A percentile compares a stretch with the other conserved stretches of the same genome.
These are phyloP conservation scores for Pyricularia pennisetigena DNA, from an alignment of 2,329 filamentous ascomycete species.

Conservation along the genomic window DNA sequence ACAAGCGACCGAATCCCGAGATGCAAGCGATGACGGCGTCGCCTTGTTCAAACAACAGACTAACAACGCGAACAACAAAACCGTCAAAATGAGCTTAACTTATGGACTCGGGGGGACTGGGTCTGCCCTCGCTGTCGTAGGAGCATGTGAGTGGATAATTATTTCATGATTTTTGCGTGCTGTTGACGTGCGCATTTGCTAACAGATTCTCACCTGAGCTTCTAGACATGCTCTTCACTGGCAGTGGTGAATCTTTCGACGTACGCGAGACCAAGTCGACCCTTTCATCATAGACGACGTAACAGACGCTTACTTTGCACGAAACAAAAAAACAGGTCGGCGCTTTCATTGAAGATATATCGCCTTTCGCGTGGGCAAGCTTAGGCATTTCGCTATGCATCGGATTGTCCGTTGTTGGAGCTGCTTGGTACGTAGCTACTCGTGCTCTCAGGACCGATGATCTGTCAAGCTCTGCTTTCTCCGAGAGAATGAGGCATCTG, in stretches of 20 bases:
- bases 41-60: background rate
- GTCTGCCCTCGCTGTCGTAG: constrained; percentile 61
- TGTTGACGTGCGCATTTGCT: background rate
- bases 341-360: constrained; percentile 86
- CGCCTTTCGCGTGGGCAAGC: constrained; percentile 88
- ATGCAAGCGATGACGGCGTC: constrained; percentile 4
- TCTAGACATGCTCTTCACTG: constrained; percentile 96
- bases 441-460: background rate
- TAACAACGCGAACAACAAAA: background rate
- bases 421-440: constrained; percentile 67
- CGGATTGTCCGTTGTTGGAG: constrained; percentile 89
- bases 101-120: constrained; percentile 63
- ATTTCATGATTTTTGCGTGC: background rate
- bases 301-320: constrained; percentile 16
- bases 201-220: background rate
- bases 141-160: constrained; percentile 56
- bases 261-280: constrained; percentile 35
- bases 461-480: background rate
- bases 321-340: constrained; percentile 47
- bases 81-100: constrained; percentile 53
- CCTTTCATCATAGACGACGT: constrained; percentile 2
- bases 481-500: background rate
- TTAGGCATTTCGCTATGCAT: constrained; percentile 91
- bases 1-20: constrained; percentile 4
- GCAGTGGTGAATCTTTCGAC: constrained; percentile 92